These are phyloP conservation scores for Bipolaris zeicola DNA, from an alignment of 2,329 filamentous ascomycete genomes.

Conservation along the genomic window DNA sequence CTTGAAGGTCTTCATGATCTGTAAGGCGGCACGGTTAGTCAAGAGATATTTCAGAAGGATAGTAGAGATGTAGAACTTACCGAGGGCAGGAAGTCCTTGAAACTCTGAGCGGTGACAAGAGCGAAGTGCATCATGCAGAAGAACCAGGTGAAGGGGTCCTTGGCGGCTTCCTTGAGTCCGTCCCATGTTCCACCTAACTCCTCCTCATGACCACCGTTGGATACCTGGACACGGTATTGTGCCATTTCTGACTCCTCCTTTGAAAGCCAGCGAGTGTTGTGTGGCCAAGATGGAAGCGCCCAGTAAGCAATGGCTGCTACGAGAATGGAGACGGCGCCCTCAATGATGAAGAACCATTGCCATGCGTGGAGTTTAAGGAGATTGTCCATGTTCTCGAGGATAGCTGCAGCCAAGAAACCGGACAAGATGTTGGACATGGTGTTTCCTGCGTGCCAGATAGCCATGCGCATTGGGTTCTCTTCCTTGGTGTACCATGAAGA, in stretches of 20 bases:
- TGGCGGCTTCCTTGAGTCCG: conserved; percentile 45
- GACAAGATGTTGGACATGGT: conserved; percentile 55
- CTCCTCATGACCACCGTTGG: conserved; percentile 43
- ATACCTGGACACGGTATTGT: conserved; percentile 37
- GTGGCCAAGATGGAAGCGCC: conserved; percentile 31
- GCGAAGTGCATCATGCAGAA: conserved; percentile 51
- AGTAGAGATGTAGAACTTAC: neutral
- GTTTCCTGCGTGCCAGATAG: conserved; percentile 55
- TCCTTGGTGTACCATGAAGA: conserved; percentile 57
- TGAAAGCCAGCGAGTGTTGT: conserved; percentile 21
- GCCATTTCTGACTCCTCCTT: conserved; percentile 31
- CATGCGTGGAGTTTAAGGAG: conserved; percentile 41
- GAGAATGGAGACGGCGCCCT: conserved; percentile 59
- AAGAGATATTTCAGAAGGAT: neutral
- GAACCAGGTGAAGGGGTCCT: conserved; percentile 50
- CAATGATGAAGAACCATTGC: conserved; percentile 60
- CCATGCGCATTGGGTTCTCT: conserved; percentile 54
- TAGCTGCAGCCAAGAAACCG: conserved; percentile 53
- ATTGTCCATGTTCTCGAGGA: conserved; percentile 53
- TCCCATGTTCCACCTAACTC: conserved; percentile 51
- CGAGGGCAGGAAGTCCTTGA: conserved; percentile 44
- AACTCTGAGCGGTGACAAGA: conserved; percentile 39
- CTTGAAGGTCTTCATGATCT: conserved; percentile 30
- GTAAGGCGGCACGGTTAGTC: neutral
- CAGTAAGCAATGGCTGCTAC: conserved; percentile 45